Base-by-base conservation (phyloP, 1,284 basidiomycete species). In the Spongispora temasekensis region DNA sequence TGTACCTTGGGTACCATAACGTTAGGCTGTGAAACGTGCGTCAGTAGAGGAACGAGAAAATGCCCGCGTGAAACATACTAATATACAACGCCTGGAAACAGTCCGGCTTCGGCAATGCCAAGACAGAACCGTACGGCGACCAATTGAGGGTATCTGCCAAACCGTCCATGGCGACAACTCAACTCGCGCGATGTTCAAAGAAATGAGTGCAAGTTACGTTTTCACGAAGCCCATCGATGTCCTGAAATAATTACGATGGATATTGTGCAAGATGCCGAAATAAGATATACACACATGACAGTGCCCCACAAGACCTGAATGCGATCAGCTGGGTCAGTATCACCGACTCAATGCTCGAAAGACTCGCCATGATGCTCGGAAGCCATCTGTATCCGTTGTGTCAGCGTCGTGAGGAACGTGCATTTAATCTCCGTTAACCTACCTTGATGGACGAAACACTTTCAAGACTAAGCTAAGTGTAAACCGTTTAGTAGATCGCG, bases 21-120 rank as follows among this genome's bases (percentile, higher is more conserved):
- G 75, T 74, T 23, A 73, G 60, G 44, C 70, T 73, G 30, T 9
- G 10, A 5, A 3, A 3, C 15, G 28, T n/a, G 42, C 1, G 23
- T 71, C 23, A 68, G 56, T 17, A n/a, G 25, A 15, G 7, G 13
- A 25, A 53, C 12, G 1, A 51, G 3, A 15, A 34, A 34, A 48
- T 77, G 76, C 79, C 81, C 34, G 27, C 21, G 27, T 19, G 37
- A 23, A 27, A 67, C 78, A 34, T 56, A 84, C 85, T 88, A 89
- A 70, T 87, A 90, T 0, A 83, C 81, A 6, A 88, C 85, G 21
- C 88, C 87, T 7, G 88, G 87, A 67, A 89, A 88, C 25, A 90
- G 71, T 1, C 89, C 89, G 7, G 87, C 85, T 70, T 91, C 89
- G 0, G 87, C 81, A 1, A 90, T 69, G 3, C 90, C 89, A 2